These are phyloP conservation scores for Stramenopiles sp. DNA, from an alignment of 352 stramenopile genomes.

Conservation along the genomic window DNA sequence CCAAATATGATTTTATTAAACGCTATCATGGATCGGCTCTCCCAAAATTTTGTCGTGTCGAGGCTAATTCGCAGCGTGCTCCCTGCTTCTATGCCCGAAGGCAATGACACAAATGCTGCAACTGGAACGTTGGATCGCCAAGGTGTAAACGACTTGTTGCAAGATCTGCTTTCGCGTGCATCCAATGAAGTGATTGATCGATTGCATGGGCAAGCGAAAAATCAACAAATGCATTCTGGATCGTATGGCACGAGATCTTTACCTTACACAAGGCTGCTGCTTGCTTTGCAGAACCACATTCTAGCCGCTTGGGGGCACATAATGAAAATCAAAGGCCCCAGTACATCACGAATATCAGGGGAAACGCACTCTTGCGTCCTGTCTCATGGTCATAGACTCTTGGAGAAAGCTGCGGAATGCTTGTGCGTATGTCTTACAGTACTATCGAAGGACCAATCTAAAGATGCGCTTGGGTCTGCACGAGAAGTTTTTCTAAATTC, in stretches of 20 bases:
- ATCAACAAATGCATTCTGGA: neutral
- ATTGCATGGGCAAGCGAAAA: neutral
- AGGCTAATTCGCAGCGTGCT: neutral
- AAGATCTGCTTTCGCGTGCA: neutral
- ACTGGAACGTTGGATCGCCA: neutral
- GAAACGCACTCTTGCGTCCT: neutral
- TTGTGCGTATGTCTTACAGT: neutral
- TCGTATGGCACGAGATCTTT: neutral
- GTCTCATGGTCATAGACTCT: neutral
- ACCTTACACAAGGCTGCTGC: neutral
- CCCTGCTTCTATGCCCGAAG: neutral
- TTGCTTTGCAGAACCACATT: constrained; percentile 4
- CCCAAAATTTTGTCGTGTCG: constrained; percentile 16
- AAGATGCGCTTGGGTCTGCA: neutral
- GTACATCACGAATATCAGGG: neutral
- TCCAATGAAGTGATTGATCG: neutral
- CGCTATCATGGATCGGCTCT: constrained; percentile 23
- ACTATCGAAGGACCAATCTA: neutral
- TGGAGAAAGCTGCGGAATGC: neutral
- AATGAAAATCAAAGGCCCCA: neutral
- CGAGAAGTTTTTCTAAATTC: neutral
- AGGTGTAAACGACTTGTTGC: neutral
- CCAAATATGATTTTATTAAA: constrained; percentile 18
- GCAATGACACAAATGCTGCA: too few species aligned
- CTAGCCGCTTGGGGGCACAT: neutral